Base-by-base conservation (phyloP, 2,329 filamentous ascomycete species). In the Penicillium hesseltinei region DNA sequence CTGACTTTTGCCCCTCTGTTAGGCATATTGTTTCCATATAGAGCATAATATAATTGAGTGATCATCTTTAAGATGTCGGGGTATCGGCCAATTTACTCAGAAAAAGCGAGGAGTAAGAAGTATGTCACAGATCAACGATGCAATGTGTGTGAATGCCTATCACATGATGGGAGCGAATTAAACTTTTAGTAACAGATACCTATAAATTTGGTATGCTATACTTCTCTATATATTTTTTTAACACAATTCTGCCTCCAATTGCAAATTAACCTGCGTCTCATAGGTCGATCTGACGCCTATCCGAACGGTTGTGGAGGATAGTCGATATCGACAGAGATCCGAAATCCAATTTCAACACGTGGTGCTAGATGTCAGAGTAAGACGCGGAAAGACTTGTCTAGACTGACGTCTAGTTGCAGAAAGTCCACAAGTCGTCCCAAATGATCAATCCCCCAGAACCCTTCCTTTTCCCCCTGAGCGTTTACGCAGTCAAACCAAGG, bases 361-460 rank as follows among this genome's bases (percentile, higher is more conserved):
- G 11, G 11, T 31, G 33, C 5, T 27, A n/a, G 13, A 44, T 40
- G 5, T 61, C 44, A 73, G 44, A 73, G 48, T 25, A 65, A 42
- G 1, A 70, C 64, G n/a, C 56, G 63, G 48, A 73, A 69, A 5
- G 71, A 66, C 43, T 56, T 54, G 15, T 71, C 70, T 43, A 56
- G 15, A 3, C 54, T 57, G 11, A 59, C 61, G 39, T 85, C 78
- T 56, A 87, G 62, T 1, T 77, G 81, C 57, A 87, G 62, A 67
- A 82, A 80, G 55, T 82, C 77, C 40, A 76, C 74, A 3, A 87
- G 73, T 65, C 81, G 79, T 1, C 80, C 84, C 43, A 87, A 62
- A 69, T 85, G 83, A 73, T 87, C 84, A 15, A 87, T 79, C 0
- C 84, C 84, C 81, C 82, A 87, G 63, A 82, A 86, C 0, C 71